Percentiles rank a stretch among this genome's conserved stretches.
Evolutionary conservation across 1,139 yeast genomes (phyloP).

Genomic region (Kazachstania sp.): DNA sequence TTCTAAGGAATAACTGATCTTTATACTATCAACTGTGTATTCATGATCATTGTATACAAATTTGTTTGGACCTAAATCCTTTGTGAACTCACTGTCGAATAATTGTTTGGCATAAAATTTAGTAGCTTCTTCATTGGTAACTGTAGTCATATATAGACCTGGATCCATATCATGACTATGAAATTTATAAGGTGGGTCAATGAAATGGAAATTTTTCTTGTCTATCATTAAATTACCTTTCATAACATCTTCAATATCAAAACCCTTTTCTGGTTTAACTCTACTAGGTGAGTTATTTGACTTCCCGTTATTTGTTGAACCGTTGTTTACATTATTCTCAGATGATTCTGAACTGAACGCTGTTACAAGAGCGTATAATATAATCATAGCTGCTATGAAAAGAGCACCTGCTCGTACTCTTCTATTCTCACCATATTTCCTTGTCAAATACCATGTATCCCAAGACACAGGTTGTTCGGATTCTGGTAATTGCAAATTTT

Average conservation of each 20-base stretch:
- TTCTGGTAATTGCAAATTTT: background rate
- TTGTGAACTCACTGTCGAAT: slow-evolving; percentile 14
- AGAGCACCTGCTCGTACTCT: background rate
- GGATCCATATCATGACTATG: slow-evolving; percentile 28
- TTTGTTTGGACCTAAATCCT: slow-evolving; percentile 13
- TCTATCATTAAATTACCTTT: slow-evolving; percentile 22
- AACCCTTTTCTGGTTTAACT: slow-evolving; percentile 5
- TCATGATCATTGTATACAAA: slow-evolving; percentile 23
- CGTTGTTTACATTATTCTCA: background rate
- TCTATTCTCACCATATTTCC: slow-evolving; percentile 7
- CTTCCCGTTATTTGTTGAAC: background rate
- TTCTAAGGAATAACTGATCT: slow-evolving; percentile 26
- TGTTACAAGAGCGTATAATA: background rate
- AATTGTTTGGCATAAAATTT: slow-evolving; percentile 26
- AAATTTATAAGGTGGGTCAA: slow-evolving; percentile 25
- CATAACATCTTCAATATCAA: slow-evolving; percentile 23
- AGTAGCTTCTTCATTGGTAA: slow-evolving; percentile 11
- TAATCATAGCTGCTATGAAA: background rate
- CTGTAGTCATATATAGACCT: slow-evolving; percentile 29
- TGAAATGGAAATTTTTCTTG: slow-evolving; percentile 25
- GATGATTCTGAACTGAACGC: background rate
- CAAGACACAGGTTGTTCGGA: background rate
- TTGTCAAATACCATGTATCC: slow-evolving; percentile 8
- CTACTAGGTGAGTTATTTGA: background rate
- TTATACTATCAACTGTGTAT: slow-evolving; percentile 18